Evolutionary conservation across 2,329 filamentous ascomycete genomes (phyloP), one percentile per base, ranked within the genome.

Genomic region (Geoglossum cookeanum): DNA sequence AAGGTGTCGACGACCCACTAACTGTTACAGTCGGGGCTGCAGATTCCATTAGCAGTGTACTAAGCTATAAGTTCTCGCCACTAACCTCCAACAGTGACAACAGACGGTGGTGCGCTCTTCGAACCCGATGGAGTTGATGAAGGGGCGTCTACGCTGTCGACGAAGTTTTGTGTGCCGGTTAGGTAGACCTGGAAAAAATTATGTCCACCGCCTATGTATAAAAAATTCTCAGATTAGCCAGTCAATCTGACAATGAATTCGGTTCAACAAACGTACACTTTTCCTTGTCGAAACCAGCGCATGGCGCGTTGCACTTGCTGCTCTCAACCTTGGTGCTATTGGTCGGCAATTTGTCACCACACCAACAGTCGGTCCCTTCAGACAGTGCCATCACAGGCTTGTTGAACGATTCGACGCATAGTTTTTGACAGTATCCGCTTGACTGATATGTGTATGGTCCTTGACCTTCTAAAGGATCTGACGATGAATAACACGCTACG

Each of bases 331-430:
- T 66, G 45, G 72, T 71, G 15, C 71, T 71, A 44, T 72, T 64
- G 15, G 81, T 73, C 0, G 89, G 89, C 53, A 90, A 75, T 59
- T 74, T 69, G 61, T 80, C 71, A 59, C 88, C 89, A 65, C 89
- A 94, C 64, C 75, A 86, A 70, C 89, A 95, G 61, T 79, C 69
- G 17, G 74, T 72, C 15, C 78, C 78, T 17, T 75, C 74, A 6
- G 75, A 78, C 49, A 86, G 70, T 35, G 75, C 87, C 64, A 83
- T 79, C 6, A 88, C 84, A 1, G 75, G 62, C 39, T 76, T 74
- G 6, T 72, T 64, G 0, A 69, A 64, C 2, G 69, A 63, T 29
- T 72, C 63, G 30, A n/a, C 30, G 65, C 80, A 83, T 60, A 71
- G 67, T 22, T 68, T 63, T 61, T 78, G 74, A 62, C 80, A 83